phyloP scores from a whole-genome alignment of 345 rosid genomes.

The Populus ilicifolia region DNA sequence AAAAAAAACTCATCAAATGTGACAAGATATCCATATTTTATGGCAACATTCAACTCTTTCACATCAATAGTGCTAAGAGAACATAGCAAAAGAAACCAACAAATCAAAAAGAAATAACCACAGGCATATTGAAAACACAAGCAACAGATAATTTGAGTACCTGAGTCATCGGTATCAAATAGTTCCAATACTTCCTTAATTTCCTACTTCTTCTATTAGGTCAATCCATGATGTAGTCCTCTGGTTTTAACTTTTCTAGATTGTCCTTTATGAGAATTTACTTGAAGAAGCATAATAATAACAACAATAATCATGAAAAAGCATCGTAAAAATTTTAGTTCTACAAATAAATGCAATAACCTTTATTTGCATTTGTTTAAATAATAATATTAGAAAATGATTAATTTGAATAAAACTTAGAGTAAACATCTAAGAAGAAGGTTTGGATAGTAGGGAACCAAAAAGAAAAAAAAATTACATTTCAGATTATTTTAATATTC shows the following conservation, averaged over 20 bases:
- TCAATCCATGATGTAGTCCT: too few species aligned
- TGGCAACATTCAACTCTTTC: constrained; percentile 92
- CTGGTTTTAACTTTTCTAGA: too few species aligned
- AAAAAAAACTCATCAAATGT: neutral
- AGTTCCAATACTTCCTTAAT: constrained; percentile 91
- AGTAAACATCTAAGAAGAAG: neutral
- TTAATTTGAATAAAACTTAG: neutral
- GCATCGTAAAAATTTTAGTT: too few species aligned
- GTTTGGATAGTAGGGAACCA: neutral
- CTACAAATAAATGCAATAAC: too few species aligned
- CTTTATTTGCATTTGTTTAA: neutral
- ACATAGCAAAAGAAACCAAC: constrained; percentile 8
- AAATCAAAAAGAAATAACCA: neutral
- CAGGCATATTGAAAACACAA: neutral
- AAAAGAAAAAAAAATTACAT: too few species aligned
- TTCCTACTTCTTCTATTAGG: constrained; percentile 36
- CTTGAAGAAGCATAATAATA: constrained; percentile 23
- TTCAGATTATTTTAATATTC: too few species aligned
- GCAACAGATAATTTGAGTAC: constrained; percentile 24
- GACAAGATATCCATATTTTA: constrained; percentile 53
- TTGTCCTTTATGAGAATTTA: constrained; percentile 18
- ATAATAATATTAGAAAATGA: neutral
- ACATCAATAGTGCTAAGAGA: constrained; percentile 88
- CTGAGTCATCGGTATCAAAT: constrained; percentile 93
- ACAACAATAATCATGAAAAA: too few species aligned